A percentile compares a stretch with the other conserved stretches of the same genome.
phyloP scores from a whole-genome alignment of 108 stramenopile genomes.

The Phaeodactylum tricornutum region DNA sequence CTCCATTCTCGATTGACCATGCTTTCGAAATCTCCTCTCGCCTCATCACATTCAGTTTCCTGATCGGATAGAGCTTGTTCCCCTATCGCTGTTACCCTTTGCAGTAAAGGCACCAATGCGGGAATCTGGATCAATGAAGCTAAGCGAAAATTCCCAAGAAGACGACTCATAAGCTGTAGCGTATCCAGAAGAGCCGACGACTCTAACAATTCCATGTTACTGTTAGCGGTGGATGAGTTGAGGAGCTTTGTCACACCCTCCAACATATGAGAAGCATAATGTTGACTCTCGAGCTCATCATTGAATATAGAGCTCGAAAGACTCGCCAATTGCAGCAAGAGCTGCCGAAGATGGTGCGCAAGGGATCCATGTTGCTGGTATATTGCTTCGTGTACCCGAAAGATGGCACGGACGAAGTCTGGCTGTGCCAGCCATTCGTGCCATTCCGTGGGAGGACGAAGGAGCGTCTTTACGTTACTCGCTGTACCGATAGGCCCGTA shows the following conservation, averaged over 20 bases:
- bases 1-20: slow-evolving; percentile 62
- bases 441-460: slow-evolving; percentile 58
- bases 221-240: slow-evolving; percentile 20
- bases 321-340: slow-evolving; percentile 50
- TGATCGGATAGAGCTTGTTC: slow-evolving; percentile 45
- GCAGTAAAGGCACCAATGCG: slow-evolving; percentile 30
- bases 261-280: slow-evolving; percentile 44
- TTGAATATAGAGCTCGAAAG: slow-evolving; percentile 61
- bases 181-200: slow-evolving; percentile 28
- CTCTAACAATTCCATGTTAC: slow-evolving; percentile 10
- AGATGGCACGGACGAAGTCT: slow-evolving; percentile 57
- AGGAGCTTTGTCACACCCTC: slow-evolving; percentile 46
- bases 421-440: slow-evolving; percentile 43
- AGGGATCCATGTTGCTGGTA: slow-evolving; percentile 1
- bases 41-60: slow-evolving; percentile 42
- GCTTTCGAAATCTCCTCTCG: slow-evolving; percentile 52
- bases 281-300: slow-evolving; percentile 30
- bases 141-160: slow-evolving; percentile 53
- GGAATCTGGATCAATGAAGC: slow-evolving; percentile 27
- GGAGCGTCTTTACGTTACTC: slow-evolving; percentile 11
- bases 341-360: slow-evolving; percentile 59
- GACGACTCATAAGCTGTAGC: slow-evolving; percentile 44
- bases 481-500: slow-evolving; percentile 6
- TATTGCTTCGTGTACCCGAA: slow-evolving; percentile 18
- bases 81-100: slow-evolving; percentile 39